Evolutionary conservation across 2,329 filamentous ascomycete species (phyloP).

Genomic region (Cladosporium phlei): DNA sequence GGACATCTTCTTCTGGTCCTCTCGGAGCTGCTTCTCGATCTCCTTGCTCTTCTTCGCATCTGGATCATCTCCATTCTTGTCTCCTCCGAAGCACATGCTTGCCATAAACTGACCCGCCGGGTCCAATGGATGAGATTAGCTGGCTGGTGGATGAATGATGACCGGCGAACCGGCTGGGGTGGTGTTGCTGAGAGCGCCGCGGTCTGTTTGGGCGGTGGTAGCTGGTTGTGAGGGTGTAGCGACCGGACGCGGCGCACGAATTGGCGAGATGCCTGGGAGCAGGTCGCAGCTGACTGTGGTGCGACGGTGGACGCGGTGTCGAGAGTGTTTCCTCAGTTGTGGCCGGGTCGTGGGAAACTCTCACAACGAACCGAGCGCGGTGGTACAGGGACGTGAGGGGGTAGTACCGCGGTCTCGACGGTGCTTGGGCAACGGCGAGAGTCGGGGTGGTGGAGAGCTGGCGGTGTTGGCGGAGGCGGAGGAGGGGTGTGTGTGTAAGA

Average conservation of each 20-base stretch:
- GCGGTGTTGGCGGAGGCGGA: slow-evolving; percentile 1
- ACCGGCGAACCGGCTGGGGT: not conserved
- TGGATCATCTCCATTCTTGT: slow-evolving; percentile 42
- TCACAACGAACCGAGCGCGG: slow-evolving; percentile 6
- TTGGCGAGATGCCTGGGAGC: slow-evolving; percentile 1
- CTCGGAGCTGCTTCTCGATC: slow-evolving; percentile 79
- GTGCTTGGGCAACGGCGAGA: slow-evolving; percentile 5
- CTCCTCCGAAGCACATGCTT: slow-evolving; percentile 49
- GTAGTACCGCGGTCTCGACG: slow-evolving; percentile 6
- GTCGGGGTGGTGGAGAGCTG: not conserved
- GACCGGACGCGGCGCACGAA: slow-evolving; percentile 4
- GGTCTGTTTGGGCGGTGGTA: not conserved
- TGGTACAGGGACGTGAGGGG: slow-evolving; percentile 5
- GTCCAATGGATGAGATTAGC: not conserved
- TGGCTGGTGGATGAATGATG: not conserved
- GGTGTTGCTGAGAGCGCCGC: not conserved
- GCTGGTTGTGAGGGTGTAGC: slow-evolving; percentile 4
- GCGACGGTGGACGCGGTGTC: slow-evolving; percentile 8
- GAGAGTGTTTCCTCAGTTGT: slow-evolving; percentile 8
- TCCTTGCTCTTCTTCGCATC: slow-evolving; percentile 54
- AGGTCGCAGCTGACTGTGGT: slow-evolving; percentile 7
- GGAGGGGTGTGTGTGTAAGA: slow-evolving; percentile 4
- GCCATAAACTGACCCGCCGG: slow-evolving; percentile 9
- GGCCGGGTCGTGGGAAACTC: slow-evolving; percentile 7
- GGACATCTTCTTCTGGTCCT: slow-evolving; percentile 80